Evolutionary conservation across 1,284 basidiomycete genomes (phyloP), one percentile per base, ranked within the genome.

Genomic region (Boletellus deceptivus): DNA sequence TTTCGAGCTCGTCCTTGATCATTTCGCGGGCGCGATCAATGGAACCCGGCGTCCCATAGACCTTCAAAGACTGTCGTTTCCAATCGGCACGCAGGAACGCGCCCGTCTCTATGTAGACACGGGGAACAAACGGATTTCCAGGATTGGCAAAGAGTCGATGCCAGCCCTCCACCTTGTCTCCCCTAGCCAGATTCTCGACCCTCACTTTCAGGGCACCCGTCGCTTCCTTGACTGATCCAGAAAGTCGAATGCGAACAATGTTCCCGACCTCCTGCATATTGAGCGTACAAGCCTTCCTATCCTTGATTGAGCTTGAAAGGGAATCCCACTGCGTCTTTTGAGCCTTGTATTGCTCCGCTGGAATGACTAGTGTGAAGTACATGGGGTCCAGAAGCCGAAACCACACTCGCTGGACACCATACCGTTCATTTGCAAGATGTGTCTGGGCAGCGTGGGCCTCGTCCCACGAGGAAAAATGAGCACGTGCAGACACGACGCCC

Each of bases 151-250:
- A 69, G 0, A 70, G 70, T 16, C 69, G 62, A 61, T 83, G 77
- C 80, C 80, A 83, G 9, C 67, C 69, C 2, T 70, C 61, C 4
- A 82, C 64, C 33, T 65, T 74, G 40, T 77, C 73, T 6, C 82
- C 81, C n/a, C 69, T 69, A 3, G 72, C 73, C 22, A 84, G 57
- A 44, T 66, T 75, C 61, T 83, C 81, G 0, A 80, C 76, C 44
- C 79, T 68, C n/a, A 83, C 81, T 61, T 83, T 84, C 50, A 83
- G 56, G 5, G 74, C 70, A 2, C 82, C 82, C 2, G 76, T 71
- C 1, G 72, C 72, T 55, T 77, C 75, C 63, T 76, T 76, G 71
- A 42, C 69, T 34, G 49, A 78, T 57, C 46, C 72, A 50, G 56
- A 57, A 14, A 72, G 52, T 18, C 48, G 64, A 39, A 73, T 59